phyloP scores from a whole-genome alignment of 345 rosid genomes.

The Linum lewisii region DNA sequence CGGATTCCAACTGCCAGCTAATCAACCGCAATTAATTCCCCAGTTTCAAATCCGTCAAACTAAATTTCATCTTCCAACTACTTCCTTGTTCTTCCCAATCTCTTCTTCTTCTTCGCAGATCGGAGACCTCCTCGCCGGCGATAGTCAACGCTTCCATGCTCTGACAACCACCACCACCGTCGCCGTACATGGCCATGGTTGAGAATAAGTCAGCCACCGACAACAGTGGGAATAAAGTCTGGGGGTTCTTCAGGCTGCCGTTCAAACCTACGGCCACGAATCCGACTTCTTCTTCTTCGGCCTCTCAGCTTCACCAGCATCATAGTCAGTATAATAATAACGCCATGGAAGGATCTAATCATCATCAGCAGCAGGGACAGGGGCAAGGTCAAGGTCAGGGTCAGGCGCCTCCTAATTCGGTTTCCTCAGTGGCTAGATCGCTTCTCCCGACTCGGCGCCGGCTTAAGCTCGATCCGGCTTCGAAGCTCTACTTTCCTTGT shows the following conservation, averaged over 20 bases:
- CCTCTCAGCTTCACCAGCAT: constrained; percentile 28
- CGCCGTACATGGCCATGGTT: constrained; percentile 49
- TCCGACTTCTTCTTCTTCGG: constrained; percentile 31
- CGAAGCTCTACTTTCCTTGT: constrained; percentile 90
- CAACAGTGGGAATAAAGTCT: constrained; percentile 27
- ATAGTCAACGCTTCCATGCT: constrained; percentile 8
- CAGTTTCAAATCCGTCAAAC: constrained; percentile 22
- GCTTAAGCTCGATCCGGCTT: constrained; percentile 85
- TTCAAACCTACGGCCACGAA: constrained; percentile 33
- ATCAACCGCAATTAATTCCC: constrained; percentile 8
- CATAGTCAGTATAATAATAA: constrained; percentile 15
- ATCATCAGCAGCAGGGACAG: not conserved
- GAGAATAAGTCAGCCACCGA: constrained; percentile 52
- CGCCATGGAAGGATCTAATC: constrained; percentile 50
- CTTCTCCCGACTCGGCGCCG: constrained; percentile 64
- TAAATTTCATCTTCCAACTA: not conserved
- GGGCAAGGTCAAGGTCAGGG: too few species aligned
- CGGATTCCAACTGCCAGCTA: too few species aligned
- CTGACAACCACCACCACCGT: not conserved
- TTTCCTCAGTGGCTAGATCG: constrained; percentile 74
- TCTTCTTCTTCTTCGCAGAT: not conserved
- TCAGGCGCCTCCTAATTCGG: constrained; percentile 26
- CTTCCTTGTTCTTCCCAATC: not conserved
- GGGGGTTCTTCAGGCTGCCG: constrained; percentile 85
- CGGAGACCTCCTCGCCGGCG: constrained; percentile 1